phyloP scores from a whole-genome alignment of 306 rosid species.

The Quercus bicolor region DNA sequence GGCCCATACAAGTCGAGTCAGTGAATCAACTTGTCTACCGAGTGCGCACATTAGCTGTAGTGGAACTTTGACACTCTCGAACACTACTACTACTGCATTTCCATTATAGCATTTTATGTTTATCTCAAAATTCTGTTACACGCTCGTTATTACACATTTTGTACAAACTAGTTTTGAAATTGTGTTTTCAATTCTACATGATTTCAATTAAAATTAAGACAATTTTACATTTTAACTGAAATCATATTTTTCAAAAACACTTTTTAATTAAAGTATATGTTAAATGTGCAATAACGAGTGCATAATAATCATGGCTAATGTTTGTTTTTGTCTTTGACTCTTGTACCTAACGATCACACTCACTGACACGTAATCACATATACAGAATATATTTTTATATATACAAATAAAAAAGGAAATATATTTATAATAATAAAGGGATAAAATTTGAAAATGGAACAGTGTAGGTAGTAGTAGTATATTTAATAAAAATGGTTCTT shows the following conservation, averaged over 20 bases:
- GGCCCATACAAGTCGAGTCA: too few relatives aligned
- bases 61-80: constrained; percentile 45
- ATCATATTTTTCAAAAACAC: too few relatives aligned
- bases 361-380: constrained; percentile 4
- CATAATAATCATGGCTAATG: too few relatives aligned
- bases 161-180: too few relatives aligned
- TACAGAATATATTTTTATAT: neutral
- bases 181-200: rapidly evolving
- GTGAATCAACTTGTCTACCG: constrained; percentile 27
- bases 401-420: neutral
- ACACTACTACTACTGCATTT: too few relatives aligned
- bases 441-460: neutral
- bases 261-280: rapidly evolving
- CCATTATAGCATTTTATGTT: neutral
- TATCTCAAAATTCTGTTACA: neutral
- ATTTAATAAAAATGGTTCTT: constrained; percentile 8
- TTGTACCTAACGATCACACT: constrained; percentile 19
- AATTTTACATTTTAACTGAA: too few relatives aligned
- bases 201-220: too few relatives aligned
- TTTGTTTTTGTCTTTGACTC: constrained; percentile 32
- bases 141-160: neutral
- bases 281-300: rapidly evolving
- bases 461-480: neutral
- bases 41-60: constrained; percentile 60
- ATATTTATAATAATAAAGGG: constrained; percentile 9